phyloP scores from a whole-genome alignment of 805 yeast genomes.

The Starmerella cellae region DNA sequence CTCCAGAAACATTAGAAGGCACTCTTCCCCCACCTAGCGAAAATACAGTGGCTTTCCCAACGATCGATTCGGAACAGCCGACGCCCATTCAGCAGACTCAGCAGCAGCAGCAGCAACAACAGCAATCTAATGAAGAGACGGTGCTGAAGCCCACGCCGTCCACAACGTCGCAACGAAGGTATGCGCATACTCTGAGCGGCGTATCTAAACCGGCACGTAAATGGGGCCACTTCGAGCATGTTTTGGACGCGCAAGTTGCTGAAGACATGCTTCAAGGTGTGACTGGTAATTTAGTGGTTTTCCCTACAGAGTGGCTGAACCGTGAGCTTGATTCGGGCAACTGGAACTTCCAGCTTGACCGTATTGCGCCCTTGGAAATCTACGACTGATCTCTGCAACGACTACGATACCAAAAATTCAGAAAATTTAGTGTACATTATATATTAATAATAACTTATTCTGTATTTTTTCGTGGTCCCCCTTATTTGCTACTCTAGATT shows the following conservation, averaged over 20 bases:
- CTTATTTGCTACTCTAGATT: too few species aligned
- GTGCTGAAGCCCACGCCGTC: slow-evolving; percentile 5
- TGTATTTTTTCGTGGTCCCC: too few species aligned
- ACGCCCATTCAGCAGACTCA: too few species aligned
- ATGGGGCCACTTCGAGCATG: slow-evolving; percentile 30
- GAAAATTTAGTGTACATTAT: too few species aligned
- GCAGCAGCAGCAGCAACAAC: not conserved
- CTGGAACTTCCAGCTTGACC: slow-evolving; percentile 90
- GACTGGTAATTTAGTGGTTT: slow-evolving; percentile 79
- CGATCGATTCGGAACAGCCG: too few species aligned
- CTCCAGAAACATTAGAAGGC: too few species aligned
- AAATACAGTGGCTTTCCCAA: not conserved
- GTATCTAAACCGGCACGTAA: slow-evolving; percentile 15
- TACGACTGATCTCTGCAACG: slow-evolving; percentile 55
- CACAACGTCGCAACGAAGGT: slow-evolving; percentile 4
- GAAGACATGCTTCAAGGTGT: slow-evolving; percentile 56
- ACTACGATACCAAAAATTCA: too few species aligned
- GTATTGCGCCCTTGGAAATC: slow-evolving; percentile 89
- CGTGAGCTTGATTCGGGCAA: slow-evolving; percentile 74
- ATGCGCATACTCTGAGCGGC: slow-evolving; percentile 1
- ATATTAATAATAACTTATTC: too few species aligned
- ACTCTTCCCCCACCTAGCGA: too few species aligned
- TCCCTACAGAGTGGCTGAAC: slow-evolving; percentile 83
- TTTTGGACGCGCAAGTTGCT: slow-evolving; percentile 64
- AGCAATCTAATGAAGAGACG: not conserved